Conservation (phyloP, 2,329 filamentous ascomycete genomes). For the Coleophoma cylindrospora region DNA sequence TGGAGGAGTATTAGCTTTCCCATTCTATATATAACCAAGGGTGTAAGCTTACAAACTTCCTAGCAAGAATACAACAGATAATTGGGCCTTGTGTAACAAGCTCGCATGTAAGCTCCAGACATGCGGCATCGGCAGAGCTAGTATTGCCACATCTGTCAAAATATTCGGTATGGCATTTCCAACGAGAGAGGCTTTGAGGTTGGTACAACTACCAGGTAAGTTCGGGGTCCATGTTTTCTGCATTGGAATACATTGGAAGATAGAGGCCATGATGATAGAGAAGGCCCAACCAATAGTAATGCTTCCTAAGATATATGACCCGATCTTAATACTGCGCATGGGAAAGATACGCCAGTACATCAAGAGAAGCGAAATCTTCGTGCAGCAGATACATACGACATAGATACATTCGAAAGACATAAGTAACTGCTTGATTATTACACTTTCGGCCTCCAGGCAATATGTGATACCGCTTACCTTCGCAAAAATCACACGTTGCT, state of each 20-base stretch:
- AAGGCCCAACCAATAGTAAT: conserved; percentile 24
- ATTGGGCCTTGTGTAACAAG: conserved; percentile 14
- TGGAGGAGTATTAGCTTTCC: too few relatives aligned
- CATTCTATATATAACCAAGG: too few relatives aligned
- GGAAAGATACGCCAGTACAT: conserved; percentile 30
- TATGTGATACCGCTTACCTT: too few relatives aligned
- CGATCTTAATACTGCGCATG: conserved; percentile 8
- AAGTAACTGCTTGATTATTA: conserved; percentile 4
- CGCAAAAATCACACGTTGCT: too few relatives aligned
- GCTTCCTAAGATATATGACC: conserved; percentile 17
- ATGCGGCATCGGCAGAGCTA: conserved; percentile 25
- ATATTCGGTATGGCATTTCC: conserved; percentile 38
- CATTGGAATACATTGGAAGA: conserved; percentile 37
- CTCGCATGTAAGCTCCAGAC: conserved; percentile 26
- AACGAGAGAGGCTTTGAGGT: conserved; percentile 33
- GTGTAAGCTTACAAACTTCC: conserved; percentile 27
- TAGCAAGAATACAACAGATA: conserved; percentile 22
- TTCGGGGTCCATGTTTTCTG: conserved; percentile 28
- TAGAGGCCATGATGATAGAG: conserved; percentile 24
- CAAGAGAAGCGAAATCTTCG: conserved; percentile 27
- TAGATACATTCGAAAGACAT: conserved; percentile 23
- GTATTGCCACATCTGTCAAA: conserved; percentile 30
- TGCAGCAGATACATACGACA: conserved; percentile 19
- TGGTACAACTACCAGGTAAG: conserved; percentile 31
- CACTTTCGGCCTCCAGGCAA: too few relatives aligned